Evolutionary conservation across 2,329 filamentous ascomycete species (phyloP).

Genomic region (Sclerotinia borealis): DNA sequence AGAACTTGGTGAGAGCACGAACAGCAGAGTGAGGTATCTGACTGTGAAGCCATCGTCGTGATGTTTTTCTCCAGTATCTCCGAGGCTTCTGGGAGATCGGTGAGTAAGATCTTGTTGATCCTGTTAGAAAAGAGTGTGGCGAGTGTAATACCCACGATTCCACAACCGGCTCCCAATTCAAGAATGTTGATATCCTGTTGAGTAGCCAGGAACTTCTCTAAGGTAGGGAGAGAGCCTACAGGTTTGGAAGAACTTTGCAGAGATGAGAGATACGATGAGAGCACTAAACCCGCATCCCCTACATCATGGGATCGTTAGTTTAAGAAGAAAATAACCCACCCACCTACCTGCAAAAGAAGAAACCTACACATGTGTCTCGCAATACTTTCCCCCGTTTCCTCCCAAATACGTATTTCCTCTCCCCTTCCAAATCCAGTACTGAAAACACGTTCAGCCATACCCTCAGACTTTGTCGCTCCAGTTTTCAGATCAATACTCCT

Average conservation of each 20-base stretch:
- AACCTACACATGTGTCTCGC: conserved; percentile 60
- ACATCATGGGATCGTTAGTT: conserved; percentile 15
- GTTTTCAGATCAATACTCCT: conserved; percentile 16
- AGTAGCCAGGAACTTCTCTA: conserved; percentile 16
- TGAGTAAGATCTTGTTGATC: conserved; percentile 46
- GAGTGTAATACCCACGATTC: conserved; percentile 61
- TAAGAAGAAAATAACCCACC: conserved; percentile 14
- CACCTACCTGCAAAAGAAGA: conserved; percentile 12
- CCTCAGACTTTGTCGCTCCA: neutral
- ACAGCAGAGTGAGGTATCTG: neutral
- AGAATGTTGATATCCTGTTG: conserved; percentile 42
- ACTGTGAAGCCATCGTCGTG: neutral
- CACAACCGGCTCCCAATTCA: conserved; percentile 63
- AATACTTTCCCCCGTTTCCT: conserved; percentile 68
- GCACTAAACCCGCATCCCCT: conserved; percentile 36
- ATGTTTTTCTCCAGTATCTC: conserved; percentile 53
- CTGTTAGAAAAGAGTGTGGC: conserved; percentile 32
- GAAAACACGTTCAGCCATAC: conserved; percentile 26
- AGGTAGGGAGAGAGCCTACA: neutral
- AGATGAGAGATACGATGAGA: conserved; percentile 33
- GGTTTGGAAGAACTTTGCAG: neutral
- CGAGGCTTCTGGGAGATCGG: conserved; percentile 58
- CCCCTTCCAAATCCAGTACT: neutral
- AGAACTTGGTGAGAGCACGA: conserved; percentile 42
- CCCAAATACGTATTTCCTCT: conserved; percentile 44